Base-by-base conservation (phyloP, 345 rosid species). In the Erucastrum elatum region DNA sequence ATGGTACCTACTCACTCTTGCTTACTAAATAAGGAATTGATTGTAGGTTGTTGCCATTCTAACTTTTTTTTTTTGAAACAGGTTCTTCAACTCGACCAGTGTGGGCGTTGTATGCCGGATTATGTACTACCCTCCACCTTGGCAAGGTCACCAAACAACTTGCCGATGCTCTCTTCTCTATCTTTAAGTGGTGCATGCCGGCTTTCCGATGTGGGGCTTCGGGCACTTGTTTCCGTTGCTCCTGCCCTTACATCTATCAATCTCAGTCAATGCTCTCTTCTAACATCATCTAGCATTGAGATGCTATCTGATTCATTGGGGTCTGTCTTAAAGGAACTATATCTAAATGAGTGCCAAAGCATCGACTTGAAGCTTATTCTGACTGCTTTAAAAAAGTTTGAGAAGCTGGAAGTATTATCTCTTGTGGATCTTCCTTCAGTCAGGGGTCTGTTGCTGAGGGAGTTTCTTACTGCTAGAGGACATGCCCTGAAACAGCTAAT, bases 21-120 rank as follows among this genome's bases (percentile, higher is more conserved):
- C n/a, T n/a, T n/a, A n/a, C n/a, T n/a, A n/a, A n/a, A n/a, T n/a
- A n/a, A n/a, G n/a, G n/a, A n/a, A n/a, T n/a, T n/a, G n/a, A n/a
- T n/a, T n/a, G n/a, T n/a, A n/a, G n/a, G n/a, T n/a, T n/a, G n/a
- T n/a, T n/a, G n/a, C n/a, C n/a, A n/a, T n/a, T n/a, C n/a, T n/a
- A n/a, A n/a, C n/a, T n/a, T n/a, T n/a, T n/a, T n/a, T n/a, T n/a
- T n/a, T n/a, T n/a, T n/a, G n/a, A n/a, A n/a, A n/a, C n/a, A n/a
- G 98, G 91, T 94, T 77, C 86, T 94, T 71, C 98, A 94, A 80
- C 94, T 94, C 34, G 94, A 90, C 76, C 86, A 81, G 62, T 87
- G 95, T 84, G 98, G 98, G 10, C 90, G 89, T 66, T 90, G 97
- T 81, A 35, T 94, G 88, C 70, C 95, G 41, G 98, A 94, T 85